Evolutionary conservation across 2,329 filamentous ascomycete genomes (phyloP), one percentile per base, ranked within the genome.

Genomic region (Fusarium clavum): DNA sequence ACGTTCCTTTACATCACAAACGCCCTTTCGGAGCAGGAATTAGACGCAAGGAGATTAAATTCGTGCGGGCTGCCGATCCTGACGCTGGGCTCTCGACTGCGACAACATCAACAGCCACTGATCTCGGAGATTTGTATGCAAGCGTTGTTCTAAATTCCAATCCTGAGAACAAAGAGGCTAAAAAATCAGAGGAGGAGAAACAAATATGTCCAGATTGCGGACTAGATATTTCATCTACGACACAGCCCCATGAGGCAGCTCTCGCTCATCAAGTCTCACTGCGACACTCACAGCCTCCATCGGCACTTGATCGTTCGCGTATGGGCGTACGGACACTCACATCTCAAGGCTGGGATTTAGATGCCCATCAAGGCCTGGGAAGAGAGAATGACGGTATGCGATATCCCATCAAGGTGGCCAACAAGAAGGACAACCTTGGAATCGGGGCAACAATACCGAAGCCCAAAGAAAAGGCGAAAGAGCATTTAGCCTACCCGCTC

Each of bases 341-440:
- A 55, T 84, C 87, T 1, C 86, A 91, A 62, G 92, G 92, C 29
- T 94, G 91, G 89, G 90, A 94, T 72, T 91, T 92, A 0, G 92
- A 94, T 78, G 83, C 88, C 29, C 84, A 93, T 5, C 79, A 82
- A 18, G 94, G 94, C 0, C 84, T 98, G 0, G 94, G 94, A 0
- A 86, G 86, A 12, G 81, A 82, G 4, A 90, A 92, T 1, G 88
- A 92, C 70, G 94, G 94, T 5, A 90, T 93, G 64, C 84, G 91
- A 43, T 90, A 90, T 70, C 94, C 94, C 2, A 84, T 98, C 67
- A 94, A 94, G 77, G 83, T 88, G 2, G 86, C 85, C 62, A 82
- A 86, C 57, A 97, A 97, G 80, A 86, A 90, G 45, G 89, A 95
- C 76, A 94, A 87, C 6, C 82, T 92, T 10, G 95, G 94, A 0